Base-by-base conservation (phyloP, 2,329 filamentous ascomycete genomes). In the Didymella exigua region DNA sequence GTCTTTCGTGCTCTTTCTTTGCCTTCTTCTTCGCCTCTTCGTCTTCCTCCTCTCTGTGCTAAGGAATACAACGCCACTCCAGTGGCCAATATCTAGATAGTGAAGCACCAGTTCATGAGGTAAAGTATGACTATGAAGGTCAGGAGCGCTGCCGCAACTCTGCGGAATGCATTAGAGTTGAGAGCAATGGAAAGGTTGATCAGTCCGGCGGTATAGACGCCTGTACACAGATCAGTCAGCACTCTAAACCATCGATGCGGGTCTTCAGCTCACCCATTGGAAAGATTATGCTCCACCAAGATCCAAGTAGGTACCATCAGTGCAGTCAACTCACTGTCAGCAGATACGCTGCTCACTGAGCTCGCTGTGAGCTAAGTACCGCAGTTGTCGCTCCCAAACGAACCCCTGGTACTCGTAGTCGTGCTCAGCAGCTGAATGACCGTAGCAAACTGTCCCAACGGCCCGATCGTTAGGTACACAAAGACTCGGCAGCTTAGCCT, bases 281-380 rank as follows among this genome's bases (percentile, higher is more conserved):
- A 37, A 60, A 67, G 8, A 62, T 61, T 52, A 61, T 41, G 14
- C 54, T 60, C 56, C 58, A 60, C 60, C 58, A 62, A n/a, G 59
- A 64, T 2, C 59, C 55, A 21, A 61, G 21, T 3, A 21, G 59
- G 21, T 3, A 58, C 46, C 33, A 62, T 38, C 19, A 64, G 29
- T 16, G 60, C 55, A 21, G 59, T 42, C 37, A 62, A 30, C 13
- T 47, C 46, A 18, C 44, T 52, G 1, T 49, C 46, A 8, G 58
- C 58, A 47, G 48, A 53, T 6, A 61, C 50, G 34, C 50, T 62
- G 18, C 49, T 51, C 11, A 58, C 60, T 10, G 58, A 52, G 34
- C 41, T 54, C 9, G 44, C 33, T 29, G 58, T 59, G 8, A 64
- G 37, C 56, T 56, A 62, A 9, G 53, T 59, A 1, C 59, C 61